Conservation (phyloP, 2,329 filamentous ascomycete species). For the Arachnopeziza araneosa region DNA sequence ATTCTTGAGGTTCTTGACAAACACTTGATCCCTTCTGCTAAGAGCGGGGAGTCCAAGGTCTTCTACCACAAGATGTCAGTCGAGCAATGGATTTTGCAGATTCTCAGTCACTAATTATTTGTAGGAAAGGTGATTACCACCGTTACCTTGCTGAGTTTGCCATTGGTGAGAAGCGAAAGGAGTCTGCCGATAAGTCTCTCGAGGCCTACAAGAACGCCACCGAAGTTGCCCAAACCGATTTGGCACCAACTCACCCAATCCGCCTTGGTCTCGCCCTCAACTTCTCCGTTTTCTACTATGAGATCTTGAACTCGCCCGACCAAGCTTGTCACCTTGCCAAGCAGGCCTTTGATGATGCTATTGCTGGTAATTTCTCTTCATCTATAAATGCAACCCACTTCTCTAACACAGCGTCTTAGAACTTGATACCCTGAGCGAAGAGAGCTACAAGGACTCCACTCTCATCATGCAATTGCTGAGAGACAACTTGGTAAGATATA, state of each 20-base stretch:
- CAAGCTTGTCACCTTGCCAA: constrained; percentile 97
- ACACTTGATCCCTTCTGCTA: constrained; percentile 88
- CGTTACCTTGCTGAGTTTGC: constrained; percentile 98
- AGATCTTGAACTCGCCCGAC: constrained; percentile 97
- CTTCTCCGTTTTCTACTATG: constrained; percentile 99
- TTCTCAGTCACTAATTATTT: constrained; percentile 10
- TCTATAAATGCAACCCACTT: background rate
- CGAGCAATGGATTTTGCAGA: constrained; percentile 1
- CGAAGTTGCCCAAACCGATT: constrained; percentile 82
- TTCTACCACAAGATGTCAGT: constrained; percentile 99
- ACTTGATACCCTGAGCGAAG: constrained; percentile 94
- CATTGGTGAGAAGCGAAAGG: constrained; percentile 90
- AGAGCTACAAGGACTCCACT: constrained; percentile 98
- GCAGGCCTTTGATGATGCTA: constrained; percentile 93
- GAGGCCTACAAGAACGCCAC: constrained; percentile 96
- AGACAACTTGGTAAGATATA: constrained; percentile 65
- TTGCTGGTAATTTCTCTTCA: constrained; percentile 56
- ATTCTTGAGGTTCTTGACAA: constrained; percentile 92
- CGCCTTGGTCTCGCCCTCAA: constrained; percentile 87
- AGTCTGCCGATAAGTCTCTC: constrained; percentile 85
- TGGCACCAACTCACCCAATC: constrained; percentile 88
- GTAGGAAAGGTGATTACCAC: constrained; percentile 99
- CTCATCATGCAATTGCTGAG: constrained; percentile 98
- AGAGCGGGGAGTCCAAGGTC: constrained; percentile 96
- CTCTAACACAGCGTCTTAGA: constrained; percentile 36